phyloP scores from a whole-genome alignment of 108 stramenopile species.

The Cylindrotheca fusiformis region DNA sequence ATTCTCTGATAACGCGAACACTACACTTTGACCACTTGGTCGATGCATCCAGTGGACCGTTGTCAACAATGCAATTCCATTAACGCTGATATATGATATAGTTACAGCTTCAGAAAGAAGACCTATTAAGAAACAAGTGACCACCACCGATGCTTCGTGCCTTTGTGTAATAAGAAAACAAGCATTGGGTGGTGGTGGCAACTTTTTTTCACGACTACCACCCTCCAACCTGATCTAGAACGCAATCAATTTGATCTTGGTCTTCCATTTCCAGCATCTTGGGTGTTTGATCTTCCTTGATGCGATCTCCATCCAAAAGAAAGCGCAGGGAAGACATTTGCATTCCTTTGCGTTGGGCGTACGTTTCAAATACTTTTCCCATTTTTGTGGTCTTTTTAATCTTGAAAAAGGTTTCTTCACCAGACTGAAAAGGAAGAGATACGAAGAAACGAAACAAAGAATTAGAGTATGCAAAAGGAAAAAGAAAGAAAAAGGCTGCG shows the following conservation, averaged over 20 bases:
- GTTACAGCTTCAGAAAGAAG: no score
- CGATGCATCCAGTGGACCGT: no score
- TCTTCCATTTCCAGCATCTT: slow-evolving; percentile 93
- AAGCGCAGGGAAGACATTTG: slow-evolving; percentile 77
- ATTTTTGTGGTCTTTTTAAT: slow-evolving; percentile 97
- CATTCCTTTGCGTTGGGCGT: slow-evolving; percentile 89
- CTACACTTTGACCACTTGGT: no score
- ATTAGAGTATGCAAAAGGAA: not conserved
- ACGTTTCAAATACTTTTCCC: slow-evolving; percentile 91
- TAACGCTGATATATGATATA: no score
- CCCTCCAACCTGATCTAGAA: slow-evolving; percentile 87
- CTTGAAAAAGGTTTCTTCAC: slow-evolving; percentile 96
- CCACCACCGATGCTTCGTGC: no score
- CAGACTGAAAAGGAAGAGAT: slow-evolving; percentile 47
- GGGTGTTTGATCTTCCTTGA: slow-evolving; percentile 78
- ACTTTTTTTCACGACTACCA: no score
- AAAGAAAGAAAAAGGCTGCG: not conserved
- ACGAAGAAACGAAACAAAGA: not conserved
- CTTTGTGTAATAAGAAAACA: no score
- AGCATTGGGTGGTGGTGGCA: no score
- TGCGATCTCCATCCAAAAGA: slow-evolving; percentile 92
- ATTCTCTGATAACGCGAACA: no score
- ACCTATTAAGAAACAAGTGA: no score
- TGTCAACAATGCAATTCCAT: no score
- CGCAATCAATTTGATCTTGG: slow-evolving; percentile 96